Base-by-base conservation (phyloP, 257 asterid genomes). In the Haberlea rhodopensis region DNA sequence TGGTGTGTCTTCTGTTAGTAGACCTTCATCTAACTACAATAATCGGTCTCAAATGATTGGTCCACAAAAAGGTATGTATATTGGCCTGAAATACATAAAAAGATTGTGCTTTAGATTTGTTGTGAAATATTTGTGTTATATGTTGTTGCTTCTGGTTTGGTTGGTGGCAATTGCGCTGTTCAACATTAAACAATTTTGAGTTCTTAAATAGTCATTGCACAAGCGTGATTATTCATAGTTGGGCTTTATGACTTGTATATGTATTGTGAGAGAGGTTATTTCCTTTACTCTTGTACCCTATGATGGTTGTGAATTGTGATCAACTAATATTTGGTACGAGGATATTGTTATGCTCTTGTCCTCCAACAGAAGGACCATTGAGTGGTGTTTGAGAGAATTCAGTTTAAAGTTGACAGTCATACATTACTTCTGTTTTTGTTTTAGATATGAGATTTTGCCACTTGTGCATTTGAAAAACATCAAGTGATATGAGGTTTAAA, bases 11-110 rank as follows among this genome's bases (percentile, higher is more conserved):
- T 61, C 94, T 58, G 70, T 70, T 68, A 79, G 89, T 70, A 71
- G 94, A 82, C 94, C 95, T 29, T 78, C 96, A 15, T 90, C 95
- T 56, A 86, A 79, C 62, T 85, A 80, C 81, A 84, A 74, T 80
- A 82, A 77, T 75, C 78, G 87, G 53, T 74, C 87, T 58, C 96
- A 84, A 74, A 87, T 66, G 43, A 80, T 76, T 71, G 84, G 90
- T 52, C 75, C 78, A 15, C 87, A 79, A 70, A 90, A 84, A 86
- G 96, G 97, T 87, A 66, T 54, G 62, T 60, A 24, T 63, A 51
- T 29, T 43, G 69, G 55, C 10, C 27, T 62, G 54, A 63, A 51
- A 40, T 57, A 8, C 53, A 7, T 70, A 59, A 70, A 71, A 63
- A 19, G 23, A 29, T 22, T 31, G 11, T 68, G 15, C 64, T 66